Evolutionary conservation across 495 filamentous ascomycete species (phyloP), one percentile per base, ranked within the genome.

Genomic region (Aspergillus bridgeri): DNA sequence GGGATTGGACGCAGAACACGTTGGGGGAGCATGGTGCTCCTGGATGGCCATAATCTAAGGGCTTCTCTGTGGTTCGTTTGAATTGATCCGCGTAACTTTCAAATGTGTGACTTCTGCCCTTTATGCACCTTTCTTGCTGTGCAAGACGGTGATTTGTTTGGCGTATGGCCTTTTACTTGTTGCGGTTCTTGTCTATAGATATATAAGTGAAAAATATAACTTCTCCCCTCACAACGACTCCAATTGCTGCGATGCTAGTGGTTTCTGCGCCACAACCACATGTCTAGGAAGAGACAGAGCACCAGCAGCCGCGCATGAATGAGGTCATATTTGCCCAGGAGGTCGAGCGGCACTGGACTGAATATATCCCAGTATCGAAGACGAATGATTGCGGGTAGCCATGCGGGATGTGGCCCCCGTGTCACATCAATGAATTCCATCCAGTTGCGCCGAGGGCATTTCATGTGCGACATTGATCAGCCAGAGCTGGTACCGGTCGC

Each of bases 241-340:
- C 9, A 38, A 38, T 2, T 33, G 6, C 2, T 5, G 8, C 8
- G 29, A 33, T 11, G 5, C 17, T 0, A 15, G 1, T 13, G 33
- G 46, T 42, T 58, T 58, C 7, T 50, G 42, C 1, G 42, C 56
- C 2, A 60, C 46, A 21, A 27, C 46, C 13, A 56, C 48, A 17
- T 25, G 27, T 18, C 58, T 13, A 9, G 51, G 58, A 52, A 55
- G 47, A 2, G 58, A 56, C 21, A 60, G 15, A 5, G 23, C 38
- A 65, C 50, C 1, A 74, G 57, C 3, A 71, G 51, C 11, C 69
- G 61, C 3, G 71, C 24, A 57, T 75, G 68, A 3, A 76, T 64
- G 15, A 76, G 57, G 56, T 75, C 72, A 56, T 67, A 76, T n/a
- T 45, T 46, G 0, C 54, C 66, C 1, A 53, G 13, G 5, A 69